Evolutionary conservation across 2,329 filamentous ascomycete genomes (phyloP).

Genomic region (Epichloe sp.): DNA sequence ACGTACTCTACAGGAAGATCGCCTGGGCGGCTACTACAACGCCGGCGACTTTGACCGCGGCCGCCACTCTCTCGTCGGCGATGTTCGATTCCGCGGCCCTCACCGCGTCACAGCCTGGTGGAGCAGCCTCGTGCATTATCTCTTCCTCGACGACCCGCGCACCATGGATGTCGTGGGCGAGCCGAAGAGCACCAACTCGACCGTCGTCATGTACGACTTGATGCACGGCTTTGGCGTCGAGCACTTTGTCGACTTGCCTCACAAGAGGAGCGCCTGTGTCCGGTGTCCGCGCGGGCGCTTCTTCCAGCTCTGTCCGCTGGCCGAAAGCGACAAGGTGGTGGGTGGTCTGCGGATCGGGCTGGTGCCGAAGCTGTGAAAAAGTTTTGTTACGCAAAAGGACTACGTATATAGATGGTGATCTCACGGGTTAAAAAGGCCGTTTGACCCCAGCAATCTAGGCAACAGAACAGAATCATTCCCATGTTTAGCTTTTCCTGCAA

Average conservation of each 20-base stretch:
- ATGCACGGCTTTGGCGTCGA: constrained; percentile 60
- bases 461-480: too few relatives aligned
- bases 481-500: too few relatives aligned
- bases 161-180: constrained; percentile 50
- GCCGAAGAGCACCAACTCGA: constrained; percentile 57
- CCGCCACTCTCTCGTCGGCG: constrained; percentile 44
- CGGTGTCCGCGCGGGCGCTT: constrained; percentile 53
- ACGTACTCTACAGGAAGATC: constrained; percentile 31
- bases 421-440: background rate
- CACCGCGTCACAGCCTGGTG: constrained; percentile 50
- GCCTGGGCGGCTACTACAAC: constrained; percentile 41
- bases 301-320: constrained; percentile 53
- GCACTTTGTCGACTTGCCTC: constrained; percentile 58
- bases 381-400: background rate
- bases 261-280: constrained; percentile 58
- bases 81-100: constrained; percentile 45
- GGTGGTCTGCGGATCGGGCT: constrained; percentile 40
- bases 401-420: background rate
- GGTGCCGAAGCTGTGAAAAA: constrained; percentile 36
- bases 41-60: constrained; percentile 44
- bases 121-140: constrained; percentile 48
- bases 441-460: too few relatives aligned
- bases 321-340: constrained; percentile 41
- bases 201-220: constrained; percentile 61
- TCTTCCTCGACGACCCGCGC: constrained; percentile 47